These are phyloP conservation scores for Neurospora sp. DNA, from an alignment of 495 filamentous ascomycete species.

Conservation along the genomic window DNA sequence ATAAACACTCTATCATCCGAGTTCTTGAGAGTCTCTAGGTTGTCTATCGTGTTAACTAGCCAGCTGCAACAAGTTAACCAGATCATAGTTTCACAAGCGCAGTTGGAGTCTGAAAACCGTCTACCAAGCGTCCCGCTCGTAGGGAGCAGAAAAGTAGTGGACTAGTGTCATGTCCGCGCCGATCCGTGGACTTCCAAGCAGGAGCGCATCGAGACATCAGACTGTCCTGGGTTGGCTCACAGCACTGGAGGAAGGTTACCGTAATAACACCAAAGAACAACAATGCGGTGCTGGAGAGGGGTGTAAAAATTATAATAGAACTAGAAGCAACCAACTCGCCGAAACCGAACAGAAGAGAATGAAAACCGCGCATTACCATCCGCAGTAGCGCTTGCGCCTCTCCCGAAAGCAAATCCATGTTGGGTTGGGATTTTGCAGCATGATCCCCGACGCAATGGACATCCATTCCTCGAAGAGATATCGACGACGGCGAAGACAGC, in stretches of 20 bases:
- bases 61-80: neutral
- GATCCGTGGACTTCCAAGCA: neutral
- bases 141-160: neutral
- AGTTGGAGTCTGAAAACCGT: neutral
- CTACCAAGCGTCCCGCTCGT: neutral
- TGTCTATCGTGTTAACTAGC: neutral
- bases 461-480: neutral
- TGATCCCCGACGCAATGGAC: neutral
- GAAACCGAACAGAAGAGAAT: neutral
- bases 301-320: neutral
- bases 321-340: neutral
- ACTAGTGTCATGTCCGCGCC: neutral
- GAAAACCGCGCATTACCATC: conserved; percentile 1
- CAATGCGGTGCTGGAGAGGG: neutral
- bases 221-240: neutral
- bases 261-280: neutral
- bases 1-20: neutral
- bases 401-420: neutral
- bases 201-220: neutral
- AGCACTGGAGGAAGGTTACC: neutral
- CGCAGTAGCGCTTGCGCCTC: neutral
- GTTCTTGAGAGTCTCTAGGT: neutral
- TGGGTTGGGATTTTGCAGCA: neutral
- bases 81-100: neutral
- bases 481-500: neutral